Evolutionary conservation across 257 asterid genomes (phyloP).

Genomic region (Sherardia arvensis): DNA sequence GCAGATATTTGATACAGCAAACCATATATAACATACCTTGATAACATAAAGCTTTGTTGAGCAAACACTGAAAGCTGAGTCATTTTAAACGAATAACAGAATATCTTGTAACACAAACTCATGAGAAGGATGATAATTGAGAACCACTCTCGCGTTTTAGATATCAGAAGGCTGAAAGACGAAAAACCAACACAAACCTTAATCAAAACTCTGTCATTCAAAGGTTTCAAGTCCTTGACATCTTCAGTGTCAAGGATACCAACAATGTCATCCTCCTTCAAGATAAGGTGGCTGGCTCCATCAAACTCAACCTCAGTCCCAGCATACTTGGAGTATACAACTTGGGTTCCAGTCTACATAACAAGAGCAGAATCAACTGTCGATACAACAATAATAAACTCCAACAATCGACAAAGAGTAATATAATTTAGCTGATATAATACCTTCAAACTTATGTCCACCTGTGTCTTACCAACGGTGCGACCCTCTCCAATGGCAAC

Average conservation of each 20-base stretch:
- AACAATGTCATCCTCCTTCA: slow-evolving; percentile 92
- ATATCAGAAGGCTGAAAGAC: not conserved
- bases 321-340: slow-evolving; percentile 85
- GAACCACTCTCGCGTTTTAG: not conserved
- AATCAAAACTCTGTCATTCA: slow-evolving; percentile 82
- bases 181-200: slow-evolving; percentile 35
- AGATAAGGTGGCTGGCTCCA: slow-evolving; percentile 64
- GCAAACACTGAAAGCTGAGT: not conserved
- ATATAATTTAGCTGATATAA: not conserved
- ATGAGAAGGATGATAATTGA: not conserved
- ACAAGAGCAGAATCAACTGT: not conserved
- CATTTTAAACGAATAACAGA: not conserved
- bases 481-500: slow-evolving; percentile 98
- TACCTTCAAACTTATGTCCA: slow-evolving; percentile 76
- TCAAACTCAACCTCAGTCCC: slow-evolving; percentile 95
- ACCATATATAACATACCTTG: not conserved
- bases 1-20: slow-evolving; percentile 10
- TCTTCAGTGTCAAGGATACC: slow-evolving; percentile 87
- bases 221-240: slow-evolving; percentile 72
- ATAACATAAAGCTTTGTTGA: not conserved
- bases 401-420: not conserved
- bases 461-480: slow-evolving; percentile 58
- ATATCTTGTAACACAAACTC: not conserved
- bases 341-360: slow-evolving; percentile 64
- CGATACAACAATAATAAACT: not conserved